Percentiles rank a stretch among this genome's conserved stretches.
These are phyloP conservation scores for Claviceps sp. DNA, from an alignment of 2,329 filamentous ascomycete species.

Conservation along the genomic window DNA sequence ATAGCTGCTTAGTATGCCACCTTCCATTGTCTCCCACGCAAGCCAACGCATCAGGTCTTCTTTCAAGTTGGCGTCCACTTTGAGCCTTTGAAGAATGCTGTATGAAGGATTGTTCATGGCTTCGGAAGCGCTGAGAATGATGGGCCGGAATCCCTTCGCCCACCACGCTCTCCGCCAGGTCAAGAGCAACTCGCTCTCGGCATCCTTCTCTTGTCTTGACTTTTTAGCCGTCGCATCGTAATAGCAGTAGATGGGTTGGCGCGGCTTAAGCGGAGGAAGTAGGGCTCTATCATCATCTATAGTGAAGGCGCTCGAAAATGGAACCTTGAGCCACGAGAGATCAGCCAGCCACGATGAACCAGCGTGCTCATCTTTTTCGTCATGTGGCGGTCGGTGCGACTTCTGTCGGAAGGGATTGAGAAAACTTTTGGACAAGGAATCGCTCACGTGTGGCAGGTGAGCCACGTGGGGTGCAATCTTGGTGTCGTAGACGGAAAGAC, in stretches of 20 bases:
- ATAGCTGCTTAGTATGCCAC: slow-evolving; percentile 66
- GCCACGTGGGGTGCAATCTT: slow-evolving; percentile 30
- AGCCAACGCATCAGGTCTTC: slow-evolving; percentile 71
- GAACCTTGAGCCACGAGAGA: slow-evolving; percentile 73
- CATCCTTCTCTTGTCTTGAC: slow-evolving; percentile 49
- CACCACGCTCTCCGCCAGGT: slow-evolving; percentile 92
- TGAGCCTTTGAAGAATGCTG: slow-evolving; percentile 48
- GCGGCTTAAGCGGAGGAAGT: slow-evolving; percentile 58
- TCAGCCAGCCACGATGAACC: slow-evolving; percentile 77
- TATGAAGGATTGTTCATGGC: slow-evolving; percentile 75
- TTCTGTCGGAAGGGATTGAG: slow-evolving; percentile 56
- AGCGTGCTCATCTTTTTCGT: slow-evolving; percentile 65
- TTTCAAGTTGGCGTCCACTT: slow-evolving; percentile 49
- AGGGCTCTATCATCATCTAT: slow-evolving; percentile 74
- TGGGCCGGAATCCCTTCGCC: slow-evolving; percentile 79
- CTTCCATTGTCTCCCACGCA: slow-evolving; percentile 84
- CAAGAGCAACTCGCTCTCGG: slow-evolving; percentile 66
- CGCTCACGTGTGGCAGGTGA: slow-evolving; percentile 12
- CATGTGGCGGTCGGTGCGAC: slow-evolving; percentile 57
- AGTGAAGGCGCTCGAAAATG: slow-evolving; percentile 70
- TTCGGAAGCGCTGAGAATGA: slow-evolving; percentile 67
- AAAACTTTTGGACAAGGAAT: slow-evolving; percentile 32
- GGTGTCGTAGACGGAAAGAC: slow-evolving; percentile 35
- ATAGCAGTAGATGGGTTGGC: slow-evolving; percentile 78
- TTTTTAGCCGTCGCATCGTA: slow-evolving; percentile 59